Conservation (phyloP, 1,284 basidiomycete species). For the Amylostereum chailletii region DNA sequence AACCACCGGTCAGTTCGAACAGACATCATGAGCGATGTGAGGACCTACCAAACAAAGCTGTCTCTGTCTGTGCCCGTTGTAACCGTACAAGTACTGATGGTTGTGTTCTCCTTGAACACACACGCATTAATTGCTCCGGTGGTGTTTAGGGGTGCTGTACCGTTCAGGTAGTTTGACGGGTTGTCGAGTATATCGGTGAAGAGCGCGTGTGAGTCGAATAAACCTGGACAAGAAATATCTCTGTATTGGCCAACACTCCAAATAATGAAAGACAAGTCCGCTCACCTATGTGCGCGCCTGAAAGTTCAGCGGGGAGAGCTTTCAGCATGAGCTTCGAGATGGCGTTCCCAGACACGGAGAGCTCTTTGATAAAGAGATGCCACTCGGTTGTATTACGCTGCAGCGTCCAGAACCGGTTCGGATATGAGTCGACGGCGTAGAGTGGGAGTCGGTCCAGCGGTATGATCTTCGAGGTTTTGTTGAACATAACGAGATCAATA, state of each 20-base stretch:
- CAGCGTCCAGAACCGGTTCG: conserved; percentile 26
- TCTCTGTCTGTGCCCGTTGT: conserved; percentile 35
- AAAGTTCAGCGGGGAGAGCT: conserved; percentile 21
- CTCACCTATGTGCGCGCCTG: conserved; percentile 29
- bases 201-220: conserved; percentile 45
- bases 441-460: conserved; percentile 17
- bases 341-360: conserved; percentile 25
- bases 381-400: conserved; percentile 31
- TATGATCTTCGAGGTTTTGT: conserved; percentile 4
- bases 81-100: conserved; percentile 27
- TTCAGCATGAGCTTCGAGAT: conserved; percentile 25
- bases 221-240: conserved; percentile 19
- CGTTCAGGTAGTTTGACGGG: conserved; percentile 44
- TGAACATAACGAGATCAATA: background rate
- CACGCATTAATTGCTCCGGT: conserved; percentile 39
- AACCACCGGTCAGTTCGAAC: background rate
- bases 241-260: background rate
- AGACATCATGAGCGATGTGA: background rate
- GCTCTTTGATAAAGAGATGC: conserved; percentile 28
- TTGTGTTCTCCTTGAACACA: conserved; percentile 31
- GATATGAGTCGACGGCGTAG: conserved; percentile 26
- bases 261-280: background rate
- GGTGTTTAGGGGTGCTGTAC: conserved; percentile 47
- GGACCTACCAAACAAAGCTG: conserved; percentile 45
- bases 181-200: conserved; percentile 45